These are phyloP conservation scores for Puccinia hordei DNA, from an alignment of 1,284 basidiomycete genomes.

Conservation along the genomic window DNA sequence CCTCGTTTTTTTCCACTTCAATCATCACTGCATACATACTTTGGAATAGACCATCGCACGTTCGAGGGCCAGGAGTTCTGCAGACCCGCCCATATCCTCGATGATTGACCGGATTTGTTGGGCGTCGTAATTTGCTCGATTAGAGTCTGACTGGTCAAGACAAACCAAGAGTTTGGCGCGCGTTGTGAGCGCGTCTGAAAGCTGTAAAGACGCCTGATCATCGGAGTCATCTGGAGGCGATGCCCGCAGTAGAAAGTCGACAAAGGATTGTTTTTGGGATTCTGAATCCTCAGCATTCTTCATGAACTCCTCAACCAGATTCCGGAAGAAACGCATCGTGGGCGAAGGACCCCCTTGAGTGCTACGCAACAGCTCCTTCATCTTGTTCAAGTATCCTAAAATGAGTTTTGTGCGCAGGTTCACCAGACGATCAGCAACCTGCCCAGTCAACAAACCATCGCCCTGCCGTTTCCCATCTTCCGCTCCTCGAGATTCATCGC, in stretches of 20 bases:
- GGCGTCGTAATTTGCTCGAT: conserved; percentile 65
- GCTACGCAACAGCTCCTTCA: conserved; percentile 17
- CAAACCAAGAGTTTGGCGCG: conserved; percentile 73
- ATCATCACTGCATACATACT: conserved; percentile 61
- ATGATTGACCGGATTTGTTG: conserved; percentile 64
- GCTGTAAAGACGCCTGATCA: conserved; percentile 1
- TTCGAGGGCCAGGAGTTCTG: conserved; percentile 68
- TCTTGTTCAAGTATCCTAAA: conserved; percentile 31
- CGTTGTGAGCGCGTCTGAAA: conserved; percentile 14
- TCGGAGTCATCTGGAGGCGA: conserved; percentile 1
- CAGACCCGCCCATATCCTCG: conserved; percentile 61
- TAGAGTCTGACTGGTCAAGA: conserved; percentile 68
- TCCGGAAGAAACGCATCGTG: conserved; percentile 18
- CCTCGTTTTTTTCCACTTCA: neutral
- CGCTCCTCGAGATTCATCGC: neutral
- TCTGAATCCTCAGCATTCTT: neutral
- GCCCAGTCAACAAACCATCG: neutral
- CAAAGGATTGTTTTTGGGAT: neutral
- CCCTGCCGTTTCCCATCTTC: neutral
- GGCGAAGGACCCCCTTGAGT: neutral
- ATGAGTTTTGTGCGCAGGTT: conserved; percentile 31
- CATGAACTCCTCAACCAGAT: conserved; percentile 22
- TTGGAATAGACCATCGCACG: conserved; percentile 78
- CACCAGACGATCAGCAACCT: neutral
- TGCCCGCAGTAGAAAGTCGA: conserved; percentile 22